Evolutionary conservation across 768 basidiomycete species (phyloP).

Genomic region (Suillus alpinus): DNA sequence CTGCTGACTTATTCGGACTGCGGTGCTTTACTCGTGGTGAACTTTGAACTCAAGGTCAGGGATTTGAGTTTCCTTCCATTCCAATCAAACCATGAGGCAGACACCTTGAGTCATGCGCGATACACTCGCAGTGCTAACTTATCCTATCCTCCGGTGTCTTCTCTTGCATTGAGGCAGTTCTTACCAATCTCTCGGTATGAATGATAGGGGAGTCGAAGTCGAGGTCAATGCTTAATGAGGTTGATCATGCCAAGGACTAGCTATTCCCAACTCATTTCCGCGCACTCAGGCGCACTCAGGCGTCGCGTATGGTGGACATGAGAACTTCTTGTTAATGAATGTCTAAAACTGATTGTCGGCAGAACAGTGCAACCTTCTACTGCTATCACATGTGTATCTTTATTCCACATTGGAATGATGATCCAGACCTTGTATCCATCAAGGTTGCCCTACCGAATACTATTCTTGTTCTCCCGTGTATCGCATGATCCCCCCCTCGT

Average conservation of each 20-base stretch:
- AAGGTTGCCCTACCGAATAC: neutral
- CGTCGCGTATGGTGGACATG: neutral
- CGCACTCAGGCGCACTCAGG: neutral
- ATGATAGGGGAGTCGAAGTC: neutral
- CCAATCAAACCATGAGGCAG: neutral
- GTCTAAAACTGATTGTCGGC: neutral
- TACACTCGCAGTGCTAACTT: neutral
- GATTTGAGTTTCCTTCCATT: neutral
- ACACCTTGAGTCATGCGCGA: neutral
- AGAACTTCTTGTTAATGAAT: neutral
- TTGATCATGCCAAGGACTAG: neutral
- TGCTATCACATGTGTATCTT: neutral
- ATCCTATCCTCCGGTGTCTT: neutral
- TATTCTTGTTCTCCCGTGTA: neutral
- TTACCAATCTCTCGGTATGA: neutral
- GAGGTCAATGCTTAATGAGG: neutral
- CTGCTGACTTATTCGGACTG: neutral
- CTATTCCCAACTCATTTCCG: neutral
- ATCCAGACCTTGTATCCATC: neutral
- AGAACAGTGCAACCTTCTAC: neutral
- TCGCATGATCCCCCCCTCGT: neutral
- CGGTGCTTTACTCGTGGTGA: neutral
- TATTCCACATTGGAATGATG: neutral
- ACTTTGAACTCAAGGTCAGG: neutral
- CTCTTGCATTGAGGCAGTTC: neutral